Base-by-base conservation (phyloP, 2,329 filamentous ascomycete genomes). In the Claviceps sp. region DNA sequence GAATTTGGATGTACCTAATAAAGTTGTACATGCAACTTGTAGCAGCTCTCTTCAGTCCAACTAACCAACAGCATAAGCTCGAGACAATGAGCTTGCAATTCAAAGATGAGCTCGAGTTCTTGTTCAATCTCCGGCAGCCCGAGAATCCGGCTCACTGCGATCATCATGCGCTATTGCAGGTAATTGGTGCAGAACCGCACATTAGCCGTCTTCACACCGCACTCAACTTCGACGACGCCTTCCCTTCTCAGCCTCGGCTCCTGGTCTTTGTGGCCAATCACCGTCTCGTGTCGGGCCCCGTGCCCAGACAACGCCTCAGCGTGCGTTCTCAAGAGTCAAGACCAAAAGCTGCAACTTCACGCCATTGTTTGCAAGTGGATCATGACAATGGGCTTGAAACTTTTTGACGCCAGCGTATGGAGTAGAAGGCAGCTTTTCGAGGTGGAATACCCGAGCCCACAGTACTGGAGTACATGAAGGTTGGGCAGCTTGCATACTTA, bases 241-340 rank as follows among this genome's bases (percentile, higher is more conserved):
- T 34, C 6, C 26, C 30, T 16, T 13, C n/a, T 7, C 40, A 16
- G 14, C 18, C 6, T 38, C 26, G 16, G 11, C 13, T 20, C 24
- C 16, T 30, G 40, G 11, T 42, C 44, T 50, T 48, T 45, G 45
- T 55, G 50, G 52, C 65, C 65, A 67, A 67, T 67, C 59, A 57
- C 52, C 49, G 54, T 52, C 38, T 46, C 57, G 54, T 52, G 57
- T 61, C 47, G 38, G 46, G 57, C 64, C 65, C 60, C 65, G 65
- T 67, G 65, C 61, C 56, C 57, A 40, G 36, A 45, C 30, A 43
- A 53, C 43, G 38, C 48, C 46, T 26, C 40, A 41, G 8, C 24
- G 14, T 44, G 42, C 20, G 8, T 26, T 43, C 9, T 11, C 30
- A 34, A 34, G 30, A 34, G 9, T 34, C 20, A 43, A 20, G 41